A percentile compares a stretch with the other conserved stretches of the same genome.
phyloP scores from a whole-genome alignment of 306 rosid genomes.

The Vicia faba region DNA sequence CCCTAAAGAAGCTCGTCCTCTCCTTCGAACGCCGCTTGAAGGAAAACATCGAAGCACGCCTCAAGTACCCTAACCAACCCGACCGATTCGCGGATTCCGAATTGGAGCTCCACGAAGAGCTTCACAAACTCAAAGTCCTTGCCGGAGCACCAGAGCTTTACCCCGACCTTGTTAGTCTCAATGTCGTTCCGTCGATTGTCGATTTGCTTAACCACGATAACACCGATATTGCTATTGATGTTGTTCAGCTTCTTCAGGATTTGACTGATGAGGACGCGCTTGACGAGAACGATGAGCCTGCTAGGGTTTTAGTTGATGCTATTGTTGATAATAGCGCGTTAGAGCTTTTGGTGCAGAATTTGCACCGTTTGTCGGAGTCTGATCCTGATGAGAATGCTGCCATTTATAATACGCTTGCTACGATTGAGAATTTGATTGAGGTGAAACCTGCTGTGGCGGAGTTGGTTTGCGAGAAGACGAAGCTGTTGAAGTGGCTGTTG shows the following conservation, averaged over 20 bases:
- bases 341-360: conserved; percentile 75
- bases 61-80: conserved; percentile 85
- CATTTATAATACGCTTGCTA: conserved; percentile 69
- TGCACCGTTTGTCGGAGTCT: conserved; percentile 65
- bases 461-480: conserved; percentile 81
- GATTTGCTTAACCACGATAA: conserved; percentile 79
- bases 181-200: conserved; percentile 73
- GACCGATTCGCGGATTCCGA: conserved; percentile 93
- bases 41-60: conserved; percentile 92
- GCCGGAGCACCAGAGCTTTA: conserved; percentile 91
- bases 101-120: conserved; percentile 88
- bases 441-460: conserved; percentile 91
- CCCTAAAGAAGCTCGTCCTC: conserved; percentile 77
- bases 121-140: conserved; percentile 75
- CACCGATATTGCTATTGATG: conserved; percentile 86
- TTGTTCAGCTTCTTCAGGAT: conserved; percentile 76
- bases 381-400: conserved; percentile 79
- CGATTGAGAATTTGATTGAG: conserved; percentile 85
- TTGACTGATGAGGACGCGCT: conserved; percentile 83
- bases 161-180: conserved; percentile 76
- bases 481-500: conserved; percentile 75
- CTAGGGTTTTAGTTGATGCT: conserved; percentile 73
- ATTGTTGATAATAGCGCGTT: conserved; percentile 74
- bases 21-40: conserved; percentile 87
- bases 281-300: conserved; percentile 79